A percentile compares a stretch with the other conserved stretches of the same genome.
These are phyloP conservation scores for Rhizopus microsporus DNA, from an alignment of 371 early-diverging fungal genomes.

Conservation along the genomic window DNA sequence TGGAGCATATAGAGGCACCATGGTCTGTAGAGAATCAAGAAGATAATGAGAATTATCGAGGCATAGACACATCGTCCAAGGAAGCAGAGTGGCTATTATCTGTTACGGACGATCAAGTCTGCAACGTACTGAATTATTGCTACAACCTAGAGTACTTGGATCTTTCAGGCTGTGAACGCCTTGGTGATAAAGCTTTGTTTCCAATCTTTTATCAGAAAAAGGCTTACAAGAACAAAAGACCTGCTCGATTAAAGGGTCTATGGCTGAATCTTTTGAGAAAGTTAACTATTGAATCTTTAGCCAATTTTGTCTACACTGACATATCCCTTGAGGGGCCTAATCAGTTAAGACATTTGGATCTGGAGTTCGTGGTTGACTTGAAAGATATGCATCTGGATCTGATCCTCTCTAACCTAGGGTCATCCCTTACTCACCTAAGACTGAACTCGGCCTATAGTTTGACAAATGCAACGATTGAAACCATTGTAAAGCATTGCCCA, in stretches of 20 bases:
- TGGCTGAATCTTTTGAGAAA: slow-evolving; percentile 24
- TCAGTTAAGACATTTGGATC: slow-evolving; percentile 15
- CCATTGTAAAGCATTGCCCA: slow-evolving; percentile 32
- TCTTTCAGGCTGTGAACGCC: slow-evolving; percentile 37
- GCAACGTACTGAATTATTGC: slow-evolving; percentile 16
- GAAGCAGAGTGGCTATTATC: slow-evolving; percentile 41
- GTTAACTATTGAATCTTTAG: slow-evolving; percentile 1
- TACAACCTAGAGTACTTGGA: slow-evolving; percentile 30
- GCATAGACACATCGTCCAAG: slow-evolving; percentile 38
- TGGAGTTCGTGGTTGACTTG: slow-evolving; percentile 17
- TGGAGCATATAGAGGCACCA: slow-evolving; percentile 26
- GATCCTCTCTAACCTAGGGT: slow-evolving; percentile 18
- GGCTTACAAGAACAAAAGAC: neutral
- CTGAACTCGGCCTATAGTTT: slow-evolving; percentile 38
- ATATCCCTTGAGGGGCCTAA: neutral
- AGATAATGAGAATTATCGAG: slow-evolving; percentile 32
- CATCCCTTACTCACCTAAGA: slow-evolving; percentile 31
- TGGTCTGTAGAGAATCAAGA: neutral
- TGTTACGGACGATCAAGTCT: slow-evolving; percentile 25
- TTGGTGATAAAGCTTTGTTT: slow-evolving; percentile 19
- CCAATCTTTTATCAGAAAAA: slow-evolving; percentile 1
- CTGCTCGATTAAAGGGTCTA: slow-evolving; percentile 11
- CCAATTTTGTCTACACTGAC: slow-evolving; percentile 5
- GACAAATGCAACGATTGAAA: slow-evolving; percentile 21
- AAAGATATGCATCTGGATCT: slow-evolving; percentile 7